Base-by-base conservation (phyloP, 2,329 filamentous ascomycete species). In the Coleophoma eucalyptorum region DNA sequence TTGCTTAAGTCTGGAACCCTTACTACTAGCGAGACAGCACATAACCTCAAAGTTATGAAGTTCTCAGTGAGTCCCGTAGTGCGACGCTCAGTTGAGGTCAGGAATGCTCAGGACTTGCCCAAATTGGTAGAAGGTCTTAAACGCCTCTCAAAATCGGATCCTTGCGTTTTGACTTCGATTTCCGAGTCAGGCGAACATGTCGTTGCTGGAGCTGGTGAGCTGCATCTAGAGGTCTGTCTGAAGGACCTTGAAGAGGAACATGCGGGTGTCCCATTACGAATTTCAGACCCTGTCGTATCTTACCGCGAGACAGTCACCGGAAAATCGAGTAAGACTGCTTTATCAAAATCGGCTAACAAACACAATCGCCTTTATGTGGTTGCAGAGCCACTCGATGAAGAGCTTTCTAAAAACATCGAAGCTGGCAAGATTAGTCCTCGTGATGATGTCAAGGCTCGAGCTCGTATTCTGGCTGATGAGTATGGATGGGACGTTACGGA, bases 31-130 rank as follows among this genome's bases (percentile, higher is more conserved):
- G 94, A 99, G 65, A 95, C 90, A 62, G 93, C 94, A 72, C 94
- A 99, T 87, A 99, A 99, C 87, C 80, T 99, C 69, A 97, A 97
- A 88, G 94, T 99, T 79, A 99, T 99, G 94, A 97, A 97, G 84
- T 99, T 99, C 89, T 99, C 94, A 70, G 94, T 99, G 73, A 97
- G 94, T 55, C 94, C 94, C 67, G 94, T 99, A 78, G 94, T 99
- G 62, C 93, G 89, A 79, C 93, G 93, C 65, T 96, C 94, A 75
- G 94, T 99, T 69, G 90, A 97, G 79, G 93, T 97, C 81, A 97
- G 97, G 90, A 99, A 99, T 80, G 94, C 94, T 69, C 91, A 96
- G 80, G 94, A 99, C 83, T 86, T 99, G 60, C 94, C 94, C 76
- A 99, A 99, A 87, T 87, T 99, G 55, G 94, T 99, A 67, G 94